phyloP scores from a whole-genome alignment of 2,329 filamentous ascomycete genomes.

The Fusarium bactridioides region DNA sequence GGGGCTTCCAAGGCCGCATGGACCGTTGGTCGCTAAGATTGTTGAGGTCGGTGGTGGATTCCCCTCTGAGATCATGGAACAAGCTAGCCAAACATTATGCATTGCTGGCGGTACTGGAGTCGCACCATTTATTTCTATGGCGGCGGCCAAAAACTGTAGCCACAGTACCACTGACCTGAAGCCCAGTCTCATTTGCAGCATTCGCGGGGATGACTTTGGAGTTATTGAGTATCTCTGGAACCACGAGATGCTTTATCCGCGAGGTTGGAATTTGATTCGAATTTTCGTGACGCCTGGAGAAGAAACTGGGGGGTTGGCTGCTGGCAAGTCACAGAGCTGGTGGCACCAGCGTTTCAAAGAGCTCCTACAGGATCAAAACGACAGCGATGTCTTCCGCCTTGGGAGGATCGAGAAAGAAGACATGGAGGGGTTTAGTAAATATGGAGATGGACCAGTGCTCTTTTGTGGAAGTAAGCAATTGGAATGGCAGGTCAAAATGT shows the following conservation, averaged over 20 bases:
- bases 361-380: background rate
- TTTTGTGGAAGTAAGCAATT: conserved; percentile 11
- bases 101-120: background rate
- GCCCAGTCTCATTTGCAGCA: background rate
- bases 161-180: background rate
- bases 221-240: background rate
- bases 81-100: accelerated
- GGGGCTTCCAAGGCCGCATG: background rate
- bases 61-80: accelerated
- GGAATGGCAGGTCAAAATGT: conserved; percentile 16
- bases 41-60: conserved; percentile 2
- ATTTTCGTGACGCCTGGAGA: conserved; percentile 4
- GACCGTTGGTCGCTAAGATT: background rate
- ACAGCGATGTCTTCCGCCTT: background rate
- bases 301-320: background rate
- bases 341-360: background rate
- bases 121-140: background rate
- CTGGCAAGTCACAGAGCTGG: background rate
- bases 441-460: background rate
- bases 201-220: background rate
- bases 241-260: background rate
- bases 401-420: background rate
- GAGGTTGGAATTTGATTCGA: background rate
- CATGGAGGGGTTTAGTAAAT: accelerated
- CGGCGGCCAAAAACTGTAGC: background rate